Percentiles rank a stretch among this genome's conserved stretches.
phyloP scores from a whole-genome alignment of 495 filamentous ascomycete genomes.

The Xylaria scruposa region DNA sequence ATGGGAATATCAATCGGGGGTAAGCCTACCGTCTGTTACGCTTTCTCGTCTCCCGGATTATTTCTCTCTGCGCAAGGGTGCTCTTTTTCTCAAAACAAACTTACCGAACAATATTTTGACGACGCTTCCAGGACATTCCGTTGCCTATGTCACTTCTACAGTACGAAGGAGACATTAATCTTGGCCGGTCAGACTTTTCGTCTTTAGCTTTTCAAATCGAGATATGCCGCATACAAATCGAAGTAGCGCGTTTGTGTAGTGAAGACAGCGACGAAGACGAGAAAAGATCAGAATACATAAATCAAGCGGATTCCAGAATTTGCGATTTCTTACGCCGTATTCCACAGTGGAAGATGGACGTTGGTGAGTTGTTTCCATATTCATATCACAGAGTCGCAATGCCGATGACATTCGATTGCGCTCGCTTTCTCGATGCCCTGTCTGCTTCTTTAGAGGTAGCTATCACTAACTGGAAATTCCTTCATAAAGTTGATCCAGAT shows the following conservation, averaged over 20 bases:
- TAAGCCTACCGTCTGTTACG: slow-evolving; percentile 40
- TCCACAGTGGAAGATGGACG: slow-evolving; percentile 67
- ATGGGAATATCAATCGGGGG: slow-evolving; percentile 60
- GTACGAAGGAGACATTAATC: slow-evolving; percentile 63
- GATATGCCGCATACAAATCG: slow-evolving; percentile 62
- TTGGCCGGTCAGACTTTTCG: slow-evolving; percentile 58
- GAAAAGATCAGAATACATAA: slow-evolving; percentile 43
- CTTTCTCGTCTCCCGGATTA: background rate
- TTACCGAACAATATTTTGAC: slow-evolving; percentile 4
- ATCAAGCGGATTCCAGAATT: slow-evolving; percentile 67
- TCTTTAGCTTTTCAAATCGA: slow-evolving; percentile 68
- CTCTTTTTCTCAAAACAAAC: background rate
- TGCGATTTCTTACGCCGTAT: slow-evolving; percentile 73
- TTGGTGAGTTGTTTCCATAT: slow-evolving; percentile 36
- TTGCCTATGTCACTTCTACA: slow-evolving; percentile 59
- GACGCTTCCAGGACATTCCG: slow-evolving; percentile 55
- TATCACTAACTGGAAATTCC: background rate
- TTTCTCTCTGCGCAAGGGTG: background rate
- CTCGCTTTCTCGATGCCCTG: background rate
- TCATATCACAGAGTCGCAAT: background rate
- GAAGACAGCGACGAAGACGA: slow-evolving; percentile 31
- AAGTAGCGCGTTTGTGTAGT: slow-evolving; percentile 57
- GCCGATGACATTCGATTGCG: background rate
- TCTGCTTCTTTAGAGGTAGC: background rate
- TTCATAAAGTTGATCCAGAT: slow-evolving; percentile 56